Conservation (phyloP, 164 flowering plant species). For the Vitis rotundifolia region DNA sequence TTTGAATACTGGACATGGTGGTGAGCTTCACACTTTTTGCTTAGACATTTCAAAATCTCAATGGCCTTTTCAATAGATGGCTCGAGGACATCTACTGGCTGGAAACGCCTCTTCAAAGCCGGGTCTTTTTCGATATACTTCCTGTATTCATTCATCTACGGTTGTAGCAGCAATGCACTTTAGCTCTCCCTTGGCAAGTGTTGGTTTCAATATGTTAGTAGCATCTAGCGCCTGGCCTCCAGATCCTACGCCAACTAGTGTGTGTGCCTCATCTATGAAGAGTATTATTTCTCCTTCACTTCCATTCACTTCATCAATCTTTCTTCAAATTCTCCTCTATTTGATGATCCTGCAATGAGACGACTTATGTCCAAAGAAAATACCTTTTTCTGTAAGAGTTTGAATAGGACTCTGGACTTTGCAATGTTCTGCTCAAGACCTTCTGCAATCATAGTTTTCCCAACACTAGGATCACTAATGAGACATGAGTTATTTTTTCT, state of each 20-base stretch:
- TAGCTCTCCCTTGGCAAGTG: conserved; percentile 25
- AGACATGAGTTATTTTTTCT: conserved; percentile 33
- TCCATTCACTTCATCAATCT: conserved; percentile 12
- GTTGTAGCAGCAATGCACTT: conserved; percentile 28
- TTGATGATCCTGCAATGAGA: conserved; percentile 16
- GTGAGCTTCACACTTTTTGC: conserved; percentile 13
- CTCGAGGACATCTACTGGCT: conserved; percentile 20
- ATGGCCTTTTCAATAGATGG: conserved; percentile 17
- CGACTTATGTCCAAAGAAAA: conserved; percentile 16
- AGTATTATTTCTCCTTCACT: conserved; percentile 9
- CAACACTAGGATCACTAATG: conserved; percentile 38
- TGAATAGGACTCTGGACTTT: neutral
- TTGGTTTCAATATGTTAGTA: conserved; percentile 23
- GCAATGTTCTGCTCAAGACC: conserved; percentile 26
- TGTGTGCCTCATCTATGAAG: conserved; percentile 28
- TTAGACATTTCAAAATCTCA: conserved; percentile 14
- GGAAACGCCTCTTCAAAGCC: conserved; percentile 20
- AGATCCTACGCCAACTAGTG: conserved; percentile 15
- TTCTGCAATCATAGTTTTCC: conserved; percentile 33
- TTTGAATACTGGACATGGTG: conserved; percentile 15
- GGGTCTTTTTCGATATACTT: conserved; percentile 23
- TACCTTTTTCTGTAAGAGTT: neutral
- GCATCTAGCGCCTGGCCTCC: conserved; percentile 18
- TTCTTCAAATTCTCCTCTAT: conserved; percentile 21
- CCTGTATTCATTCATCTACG: too few species aligned